Evolutionary conservation across 306 rosid genomes (phyloP), one percentile per base, ranked within the genome.

Genomic region (Casuarina glauca): DNA sequence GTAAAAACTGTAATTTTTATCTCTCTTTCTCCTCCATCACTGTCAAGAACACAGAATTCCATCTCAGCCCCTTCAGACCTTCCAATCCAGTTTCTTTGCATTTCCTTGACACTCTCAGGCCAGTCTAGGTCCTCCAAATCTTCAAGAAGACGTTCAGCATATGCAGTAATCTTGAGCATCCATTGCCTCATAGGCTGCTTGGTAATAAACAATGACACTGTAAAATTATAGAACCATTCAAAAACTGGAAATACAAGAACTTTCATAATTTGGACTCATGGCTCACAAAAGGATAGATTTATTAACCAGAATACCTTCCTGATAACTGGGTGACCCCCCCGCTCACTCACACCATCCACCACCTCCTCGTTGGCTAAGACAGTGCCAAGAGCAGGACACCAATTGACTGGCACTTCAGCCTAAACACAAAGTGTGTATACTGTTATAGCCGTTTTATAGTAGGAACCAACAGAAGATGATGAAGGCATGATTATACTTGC

Each of bases 161-260:
- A 95, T 70, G 92, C 98, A 81, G 98, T 95, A 64, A 95, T 95
- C 93, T 91, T 95, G 85, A 95, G 98, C 89, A 92, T 92, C 98
- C 98, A 92, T 85, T 95, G 98, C 88, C 90, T 86, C 98, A 95
- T 95, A 76, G 98, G 98, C 98, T 95, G 98, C 95, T 95, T 86
- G 93, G 93, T 87, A 90, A 89, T 86, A 92, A 95, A 91, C 90
- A 89, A 95, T 16, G 85, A 89, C 86, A 92, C 93, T 86, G 97
- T 84, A 92, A 86, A 87, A 92, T 89, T 89, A 85, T 84, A 81
- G 83, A 88, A 87, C 87, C 84, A 83, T 88, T 85, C 89, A 78
- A 86, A 83, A 57, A 69, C 60, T 74, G 80, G 76, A 75, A 70
- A 84, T 82, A 87, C 55, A 48, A 77, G 74, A 74, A 84, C 73